These are phyloP conservation scores for Moricandia moricandioides DNA, from an alignment of 345 rosid genomes.

Conservation along the genomic window DNA sequence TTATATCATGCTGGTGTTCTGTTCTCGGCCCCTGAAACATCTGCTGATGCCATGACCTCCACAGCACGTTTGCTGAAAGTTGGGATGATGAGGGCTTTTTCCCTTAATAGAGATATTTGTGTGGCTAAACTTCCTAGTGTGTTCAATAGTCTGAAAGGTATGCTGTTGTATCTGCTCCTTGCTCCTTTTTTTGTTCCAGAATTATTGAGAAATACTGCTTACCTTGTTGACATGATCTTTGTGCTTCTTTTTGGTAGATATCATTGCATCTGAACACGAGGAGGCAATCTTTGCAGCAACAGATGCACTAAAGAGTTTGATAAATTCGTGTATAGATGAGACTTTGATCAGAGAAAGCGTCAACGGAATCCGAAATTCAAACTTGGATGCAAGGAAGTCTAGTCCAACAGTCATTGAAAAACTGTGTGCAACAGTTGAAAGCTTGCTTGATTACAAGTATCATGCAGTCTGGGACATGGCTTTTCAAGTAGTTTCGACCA, in stretches of 20 bases:
- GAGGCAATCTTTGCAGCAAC: constrained; percentile 84
- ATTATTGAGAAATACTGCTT: neutral
- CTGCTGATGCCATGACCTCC: constrained; percentile 67
- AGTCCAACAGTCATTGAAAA: constrained; percentile 75
- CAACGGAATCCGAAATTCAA: constrained; percentile 47
- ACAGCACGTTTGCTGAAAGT: constrained; percentile 75
- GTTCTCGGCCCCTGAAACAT: constrained; percentile 56
- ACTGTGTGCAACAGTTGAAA: constrained; percentile 67
- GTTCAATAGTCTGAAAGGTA: constrained; percentile 81
- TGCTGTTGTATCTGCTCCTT: constrained; percentile 21
- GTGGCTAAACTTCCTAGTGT: constrained; percentile 66
- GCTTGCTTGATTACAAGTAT: constrained; percentile 79
- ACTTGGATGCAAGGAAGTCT: constrained; percentile 45
- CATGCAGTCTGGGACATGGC: constrained; percentile 79
- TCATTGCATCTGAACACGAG: constrained; percentile 83
- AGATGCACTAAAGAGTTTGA: constrained; percentile 69
- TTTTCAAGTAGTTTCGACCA: constrained; percentile 70
- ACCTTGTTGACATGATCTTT: constrained; percentile 5
- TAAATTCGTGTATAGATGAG: constrained; percentile 69
- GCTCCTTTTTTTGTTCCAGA: neutral
- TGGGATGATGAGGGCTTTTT: constrained; percentile 71
- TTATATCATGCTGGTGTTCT: constrained; percentile 53
- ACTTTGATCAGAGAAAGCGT: constrained; percentile 70
- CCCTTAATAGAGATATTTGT: constrained; percentile 59
- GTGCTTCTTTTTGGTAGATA: constrained; percentile 52